Evolutionary conservation across 495 filamentous ascomycete genomes (phyloP), one percentile per base, ranked within the genome.

Genomic region (Penicillium turbatum): DNA sequence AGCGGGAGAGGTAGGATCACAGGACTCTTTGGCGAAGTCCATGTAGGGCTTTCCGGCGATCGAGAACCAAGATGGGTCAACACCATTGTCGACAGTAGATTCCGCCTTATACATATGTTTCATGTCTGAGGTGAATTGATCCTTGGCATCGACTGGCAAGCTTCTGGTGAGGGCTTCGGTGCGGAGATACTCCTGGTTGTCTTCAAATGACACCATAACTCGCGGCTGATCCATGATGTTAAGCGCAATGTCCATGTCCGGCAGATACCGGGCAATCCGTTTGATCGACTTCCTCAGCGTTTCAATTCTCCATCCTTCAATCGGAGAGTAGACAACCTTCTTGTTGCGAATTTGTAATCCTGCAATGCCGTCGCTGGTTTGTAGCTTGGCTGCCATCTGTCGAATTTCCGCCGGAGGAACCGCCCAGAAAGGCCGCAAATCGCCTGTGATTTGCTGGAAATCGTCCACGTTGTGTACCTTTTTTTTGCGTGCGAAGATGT

Each of bases 351-450:
- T 66, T 40, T 78, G 75, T 34, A 86, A 79, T 5, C 68, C 74
- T 15, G 70, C 57, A 19, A 87, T 80, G 30, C 84, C 83, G 34
- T 79, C 77, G 26, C 79, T 71, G 13, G 80, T 70, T 32, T 78
- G 64, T 8, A 69, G 57, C 45, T 58, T 61, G 15, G 71, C 68
- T 16, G 78, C 77, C 41, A 76, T 59, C 36, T 64, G 71, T 10
- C 87, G 80, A 30, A 89, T 80, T 8, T 67, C 63, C 2, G 68
- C 62, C 0, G 87, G 78, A 2, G 79, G 64, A 15, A 87, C 55
- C 1, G 77, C 84, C 84, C 87, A 89, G 60, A 87, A 88, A 0
- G 87, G 87, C 36, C 82, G 78, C 21, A 88, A 63, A 62, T 90
- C 86, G 50, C 84, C 82, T 56, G 82, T 79, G 36, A 89, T 83